These are phyloP conservation scores for Boletus barrowsii DNA, from an alignment of 768 basidiomycete genomes.

Conservation along the genomic window DNA sequence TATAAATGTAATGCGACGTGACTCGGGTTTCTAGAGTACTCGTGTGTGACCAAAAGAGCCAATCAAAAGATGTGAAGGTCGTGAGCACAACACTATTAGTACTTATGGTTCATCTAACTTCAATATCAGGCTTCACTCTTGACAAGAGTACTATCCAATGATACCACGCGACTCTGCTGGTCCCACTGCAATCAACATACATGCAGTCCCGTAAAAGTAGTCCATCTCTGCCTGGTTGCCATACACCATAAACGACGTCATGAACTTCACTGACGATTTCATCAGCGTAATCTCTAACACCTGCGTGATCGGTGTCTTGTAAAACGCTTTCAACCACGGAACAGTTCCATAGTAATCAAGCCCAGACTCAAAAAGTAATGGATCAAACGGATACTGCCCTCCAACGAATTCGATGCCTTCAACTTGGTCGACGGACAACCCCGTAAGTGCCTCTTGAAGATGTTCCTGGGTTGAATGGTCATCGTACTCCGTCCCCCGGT, in stretches of 20 bases:
- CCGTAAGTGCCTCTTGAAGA: not conserved
- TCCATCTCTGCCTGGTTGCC: slow-evolving; percentile 3
- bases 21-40: no score
- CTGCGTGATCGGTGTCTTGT: slow-evolving; percentile 1
- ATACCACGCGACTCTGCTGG: not conserved
- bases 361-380: not conserved
- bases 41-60: no score
- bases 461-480: not conserved
- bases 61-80: no score
- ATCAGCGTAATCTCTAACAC: slow-evolving; percentile 11
- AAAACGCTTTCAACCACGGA: not conserved
- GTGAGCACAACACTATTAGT: no score
- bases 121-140: no score
- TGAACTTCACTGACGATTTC: slow-evolving; percentile 3
- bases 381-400: not conserved
- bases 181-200: slow-evolving; percentile 11
- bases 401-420: slow-evolving; percentile 5
- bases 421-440: not conserved
- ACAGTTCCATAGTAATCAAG: not conserved
- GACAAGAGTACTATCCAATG: not conserved
- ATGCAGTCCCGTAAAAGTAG: slow-evolving; percentile 14
- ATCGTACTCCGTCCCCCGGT: not conserved
- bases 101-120: no score
- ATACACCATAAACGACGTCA: not conserved
- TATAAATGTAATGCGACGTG: no score